phyloP scores from a whole-genome alignment of 805 yeast species.

The Wickerhamiella alocasiicola region DNA sequence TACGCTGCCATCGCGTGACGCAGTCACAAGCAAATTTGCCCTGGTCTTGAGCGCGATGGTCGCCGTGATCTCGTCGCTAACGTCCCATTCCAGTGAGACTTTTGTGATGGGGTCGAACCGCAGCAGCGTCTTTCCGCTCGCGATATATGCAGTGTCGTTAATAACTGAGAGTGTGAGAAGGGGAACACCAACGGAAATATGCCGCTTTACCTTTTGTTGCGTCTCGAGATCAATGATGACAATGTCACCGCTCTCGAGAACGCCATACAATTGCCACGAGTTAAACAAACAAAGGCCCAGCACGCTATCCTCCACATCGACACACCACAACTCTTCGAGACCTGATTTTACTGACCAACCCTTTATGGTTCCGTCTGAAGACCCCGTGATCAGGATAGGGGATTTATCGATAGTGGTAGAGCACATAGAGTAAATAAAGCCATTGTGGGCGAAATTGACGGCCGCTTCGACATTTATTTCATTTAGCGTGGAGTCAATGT shows the following conservation, averaged over 20 bases:
- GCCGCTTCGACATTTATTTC: slow-evolving; percentile 56
- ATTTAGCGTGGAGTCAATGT: slow-evolving; percentile 17
- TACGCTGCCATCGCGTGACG: slow-evolving; percentile 43
- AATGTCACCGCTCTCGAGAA: slow-evolving; percentile 61
- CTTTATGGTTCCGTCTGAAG: slow-evolving; percentile 85
- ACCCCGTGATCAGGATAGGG: slow-evolving; percentile 50
- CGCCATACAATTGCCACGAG: slow-evolving; percentile 69
- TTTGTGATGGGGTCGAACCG: slow-evolving; percentile 41
- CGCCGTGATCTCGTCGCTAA: slow-evolving; percentile 19
- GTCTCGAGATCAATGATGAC: slow-evolving; percentile 82
- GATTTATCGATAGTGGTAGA: slow-evolving; percentile 19
- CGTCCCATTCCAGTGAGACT: slow-evolving; percentile 26
- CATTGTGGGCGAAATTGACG: slow-evolving; percentile 77
- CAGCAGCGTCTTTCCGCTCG: slow-evolving; percentile 40
- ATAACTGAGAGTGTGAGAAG: slow-evolving; percentile 49
- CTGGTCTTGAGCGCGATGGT: slow-evolving; percentile 13
- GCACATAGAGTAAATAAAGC: slow-evolving; percentile 68
- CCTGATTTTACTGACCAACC: slow-evolving; percentile 47
- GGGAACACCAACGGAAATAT: slow-evolving; percentile 22
- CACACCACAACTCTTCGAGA: slow-evolving; percentile 21
- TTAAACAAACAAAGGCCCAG: slow-evolving; percentile 48
- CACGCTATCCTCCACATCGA: slow-evolving; percentile 53
- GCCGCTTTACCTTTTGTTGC: slow-evolving; percentile 41
- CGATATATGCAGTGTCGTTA: slow-evolving; percentile 49
- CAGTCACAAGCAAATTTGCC: slow-evolving; percentile 15